Evolutionary conservation across 805 yeast genomes (phyloP).

Genomic region (Lachancea lanzarotensis): DNA sequence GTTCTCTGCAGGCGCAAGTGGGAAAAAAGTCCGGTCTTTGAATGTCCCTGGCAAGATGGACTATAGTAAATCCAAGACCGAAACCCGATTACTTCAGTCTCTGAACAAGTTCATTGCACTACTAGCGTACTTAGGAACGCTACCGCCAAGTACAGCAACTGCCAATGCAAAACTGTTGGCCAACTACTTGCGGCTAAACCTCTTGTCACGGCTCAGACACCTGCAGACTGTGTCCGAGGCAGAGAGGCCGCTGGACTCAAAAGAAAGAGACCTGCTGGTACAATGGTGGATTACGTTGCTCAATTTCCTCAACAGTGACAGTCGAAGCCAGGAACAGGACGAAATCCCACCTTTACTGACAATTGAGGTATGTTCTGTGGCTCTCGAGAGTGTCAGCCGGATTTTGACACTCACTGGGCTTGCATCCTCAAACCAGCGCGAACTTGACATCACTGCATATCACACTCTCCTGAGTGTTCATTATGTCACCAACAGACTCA

Average conservation of each 20-base stretch:
- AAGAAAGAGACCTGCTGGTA: slow-evolving; percentile 17
- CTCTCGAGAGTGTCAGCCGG: slow-evolving; percentile 32
- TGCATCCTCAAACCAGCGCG: slow-evolving; percentile 10
- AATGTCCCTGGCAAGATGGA: slow-evolving; percentile 5
- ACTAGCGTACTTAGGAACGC: slow-evolving; percentile 11
- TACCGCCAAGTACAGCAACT: background rate
- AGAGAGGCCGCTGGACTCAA: background rate
- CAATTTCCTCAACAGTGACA: slow-evolving; percentile 21
- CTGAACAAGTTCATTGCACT: slow-evolving; percentile 20
- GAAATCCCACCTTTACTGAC: slow-evolving; percentile 10
- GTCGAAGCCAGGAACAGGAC: slow-evolving; percentile 5
- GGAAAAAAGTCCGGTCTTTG: background rate
- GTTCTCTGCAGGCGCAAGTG: background rate
- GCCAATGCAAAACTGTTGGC: slow-evolving; percentile 3
- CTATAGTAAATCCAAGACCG: slow-evolving; percentile 8
- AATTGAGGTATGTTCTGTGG: slow-evolving; percentile 24
- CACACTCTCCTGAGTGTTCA: slow-evolving; percentile 24
- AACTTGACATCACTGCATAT: slow-evolving; percentile 21
- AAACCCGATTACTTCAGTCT: slow-evolving; percentile 19
- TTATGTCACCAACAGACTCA: slow-evolving; percentile 23
- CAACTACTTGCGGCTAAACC: slow-evolving; percentile 11
- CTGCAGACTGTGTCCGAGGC: slow-evolving; percentile 1
- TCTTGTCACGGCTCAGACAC: slow-evolving; percentile 7
- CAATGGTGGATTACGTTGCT: slow-evolving; percentile 32
- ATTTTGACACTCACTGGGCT: slow-evolving; percentile 22